A percentile compares a stretch with the other conserved stretches of the same genome.
Evolutionary conservation across 805 yeast genomes (phyloP).

Genomic region (Candida saitoana): DNA sequence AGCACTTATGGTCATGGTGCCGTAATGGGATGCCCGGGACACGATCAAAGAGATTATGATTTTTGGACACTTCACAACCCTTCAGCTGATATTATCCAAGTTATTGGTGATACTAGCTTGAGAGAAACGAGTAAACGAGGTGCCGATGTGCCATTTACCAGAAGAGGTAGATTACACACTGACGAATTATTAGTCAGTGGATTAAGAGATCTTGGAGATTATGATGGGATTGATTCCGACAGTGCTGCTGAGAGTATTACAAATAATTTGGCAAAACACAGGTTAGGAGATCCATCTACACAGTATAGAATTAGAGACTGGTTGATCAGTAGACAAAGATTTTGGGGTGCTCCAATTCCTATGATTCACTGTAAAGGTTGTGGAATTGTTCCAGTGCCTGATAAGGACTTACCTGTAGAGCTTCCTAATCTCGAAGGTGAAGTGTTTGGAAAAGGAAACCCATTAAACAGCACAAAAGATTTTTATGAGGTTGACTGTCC

Average conservation of each 20-base stretch:
- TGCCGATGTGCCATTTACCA: conserved; percentile 43
- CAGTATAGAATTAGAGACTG: conserved; percentile 81
- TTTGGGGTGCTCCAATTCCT: conserved; percentile 99
- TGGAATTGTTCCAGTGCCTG: conserved; percentile 93
- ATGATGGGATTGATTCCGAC: conserved; percentile 44
- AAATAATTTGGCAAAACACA: conserved; percentile 30
- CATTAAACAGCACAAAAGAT: conserved; percentile 55
- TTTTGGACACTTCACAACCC: conserved; percentile 74
- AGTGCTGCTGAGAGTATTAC: conserved; percentile 53
- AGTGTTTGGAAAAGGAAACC: conserved; percentile 59
- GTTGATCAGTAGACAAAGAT: conserved; percentile 91
- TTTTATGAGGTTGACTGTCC: conserved; percentile 81
- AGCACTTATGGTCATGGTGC: conserved; percentile 86
- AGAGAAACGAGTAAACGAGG: conserved; percentile 19
- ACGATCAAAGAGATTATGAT: conserved; percentile 76
- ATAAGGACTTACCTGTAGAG: conserved; percentile 73
- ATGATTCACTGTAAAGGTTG: conserved; percentile 81
- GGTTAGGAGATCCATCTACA: conserved; percentile 44
- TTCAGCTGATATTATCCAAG: conserved; percentile 31
- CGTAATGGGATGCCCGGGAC: conserved; percentile 98
- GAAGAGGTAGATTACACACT: conserved; percentile 37
- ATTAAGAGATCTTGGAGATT: conserved; percentile 26
- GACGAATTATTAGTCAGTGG: conserved; percentile 24
- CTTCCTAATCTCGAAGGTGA: conserved; percentile 62
- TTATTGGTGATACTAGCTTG: conserved; percentile 41